These are phyloP conservation scores for Paulownia fortunei DNA, from an alignment of 257 asterid species.

Conservation along the genomic window DNA sequence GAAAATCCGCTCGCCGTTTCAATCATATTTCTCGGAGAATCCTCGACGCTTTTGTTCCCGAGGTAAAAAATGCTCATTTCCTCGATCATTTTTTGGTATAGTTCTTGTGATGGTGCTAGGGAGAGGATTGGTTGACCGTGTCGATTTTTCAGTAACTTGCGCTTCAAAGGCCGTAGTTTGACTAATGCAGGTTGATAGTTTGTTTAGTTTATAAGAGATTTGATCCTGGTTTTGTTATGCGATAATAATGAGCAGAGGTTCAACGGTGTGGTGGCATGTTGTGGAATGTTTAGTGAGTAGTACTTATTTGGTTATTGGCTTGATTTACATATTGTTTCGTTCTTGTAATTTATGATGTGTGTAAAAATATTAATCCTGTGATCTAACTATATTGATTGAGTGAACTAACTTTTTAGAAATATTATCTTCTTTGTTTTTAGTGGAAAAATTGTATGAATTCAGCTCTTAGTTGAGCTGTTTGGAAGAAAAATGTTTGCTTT, in stretches of 20 bases:
- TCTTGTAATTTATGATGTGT: neutral
- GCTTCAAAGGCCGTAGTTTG: neutral
- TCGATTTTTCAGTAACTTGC: neutral
- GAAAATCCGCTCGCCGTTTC: slow-evolving; percentile 64
- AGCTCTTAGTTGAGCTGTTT: neutral
- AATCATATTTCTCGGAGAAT: slow-evolving; percentile 67
- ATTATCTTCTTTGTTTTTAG: neutral
- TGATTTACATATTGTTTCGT: neutral
- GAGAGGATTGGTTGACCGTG: neutral
- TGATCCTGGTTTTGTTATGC: slow-evolving; percentile 3
- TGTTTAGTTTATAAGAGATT: neutral
- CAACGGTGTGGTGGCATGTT: slow-evolving; percentile 4
- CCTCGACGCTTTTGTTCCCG: slow-evolving; percentile 95
- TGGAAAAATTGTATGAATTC: slow-evolving; percentile 1
- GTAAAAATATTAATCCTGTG: neutral
- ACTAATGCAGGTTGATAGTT: neutral
- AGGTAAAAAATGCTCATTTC: slow-evolving; percentile 47
- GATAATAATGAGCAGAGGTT: neutral
- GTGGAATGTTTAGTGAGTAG: neutral
- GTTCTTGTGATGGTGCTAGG: neutral
- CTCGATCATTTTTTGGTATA: neutral
- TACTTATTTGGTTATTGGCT: slow-evolving; percentile 14
- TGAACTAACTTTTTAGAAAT: neutral
- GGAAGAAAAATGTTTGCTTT: slow-evolving; percentile 22
- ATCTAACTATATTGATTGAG: neutral